These are phyloP conservation scores for Oryza nivara DNA, from an alignment of 176 grass and related monocot genomes.

Conservation along the genomic window DNA sequence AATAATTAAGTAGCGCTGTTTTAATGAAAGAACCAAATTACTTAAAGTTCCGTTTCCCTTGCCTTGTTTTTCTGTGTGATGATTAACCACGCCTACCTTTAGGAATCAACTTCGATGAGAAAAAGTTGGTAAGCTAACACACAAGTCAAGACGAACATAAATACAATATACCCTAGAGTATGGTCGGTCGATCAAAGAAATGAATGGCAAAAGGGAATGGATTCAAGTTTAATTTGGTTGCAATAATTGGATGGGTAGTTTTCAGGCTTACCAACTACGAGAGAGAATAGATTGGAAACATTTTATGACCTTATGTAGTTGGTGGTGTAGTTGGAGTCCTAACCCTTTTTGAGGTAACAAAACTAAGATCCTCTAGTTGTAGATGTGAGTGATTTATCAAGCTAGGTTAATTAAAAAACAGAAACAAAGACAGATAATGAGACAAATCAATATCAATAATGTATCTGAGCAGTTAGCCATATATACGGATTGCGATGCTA, in stretches of 20 bases:
- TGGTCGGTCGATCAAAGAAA: constrained; percentile 3
- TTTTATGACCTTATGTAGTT: neutral
- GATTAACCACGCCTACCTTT: neutral
- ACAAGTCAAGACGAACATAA: constrained; percentile 27
- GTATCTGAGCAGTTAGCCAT: neutral
- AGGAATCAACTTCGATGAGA: constrained; percentile 20
- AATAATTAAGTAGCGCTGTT: neutral
- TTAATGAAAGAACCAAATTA: neutral
- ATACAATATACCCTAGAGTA: neutral
- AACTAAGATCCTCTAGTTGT: neutral
- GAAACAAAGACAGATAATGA: neutral
- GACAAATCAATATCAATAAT: neutral
- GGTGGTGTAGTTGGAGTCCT: constrained; percentile 22
- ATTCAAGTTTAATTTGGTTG: neutral
- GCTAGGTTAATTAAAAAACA: neutral
- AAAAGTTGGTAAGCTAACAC: constrained; percentile 47
- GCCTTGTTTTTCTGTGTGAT: neutral
- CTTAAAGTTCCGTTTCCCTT: neutral
- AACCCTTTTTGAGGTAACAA: constrained; percentile 3
- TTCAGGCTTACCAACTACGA: constrained; percentile 31
- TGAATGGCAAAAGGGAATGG: neutral
- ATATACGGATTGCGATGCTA: neutral
- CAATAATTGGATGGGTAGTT: constrained; percentile 41
- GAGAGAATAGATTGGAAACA: constrained; percentile 30
- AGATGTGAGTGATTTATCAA: neutral